Base-by-base conservation (phyloP, 495 filamentous ascomycete genomes). In the Talaromyces proteolyticus region DNA sequence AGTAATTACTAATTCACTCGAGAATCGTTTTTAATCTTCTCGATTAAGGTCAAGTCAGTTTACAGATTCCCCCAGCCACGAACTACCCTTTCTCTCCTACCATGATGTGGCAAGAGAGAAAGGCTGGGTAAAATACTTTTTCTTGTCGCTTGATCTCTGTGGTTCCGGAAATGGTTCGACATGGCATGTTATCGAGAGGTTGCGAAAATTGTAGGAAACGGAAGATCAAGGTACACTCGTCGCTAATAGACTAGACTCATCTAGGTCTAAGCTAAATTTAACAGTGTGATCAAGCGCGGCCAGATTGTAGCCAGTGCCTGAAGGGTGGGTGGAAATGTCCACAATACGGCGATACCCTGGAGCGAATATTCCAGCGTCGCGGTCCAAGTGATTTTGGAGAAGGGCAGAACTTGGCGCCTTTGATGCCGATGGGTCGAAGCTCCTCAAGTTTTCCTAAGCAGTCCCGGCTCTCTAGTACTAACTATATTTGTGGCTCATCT, bases 351-450 rank as follows among this genome's bases (percentile, higher is more conserved):
- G 44, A 47, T 37, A 16, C 19, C 1, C 18, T 47, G 24, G 44
- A 47, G n/a, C 44, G 44, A 25, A 47, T 47, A 26, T 47, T 47
- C 19, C 44, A 47, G 21, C 7, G 17, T 47, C 18, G 34, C 29
- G 14, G 14, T 4, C 8, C 14, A 34, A 1, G 8, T 34, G 38
- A 16, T 16, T 41, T 41, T 41, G 38, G 18, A 17, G 16, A 41
- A n/a, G 18, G 6, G 7, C 6, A 20, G 29, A 34, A 34, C 29
- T 14, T 10, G 29, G 14, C 14, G 29, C 14, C 4, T 8, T 14
- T 14, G 8, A 34, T 34, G 29, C 8, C 29, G 4, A 34, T 34
- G 8, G 29, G 29, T 34, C 14, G 29, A 14, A 8, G 2, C 14
- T 34, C 29, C 2, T 14, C 29, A 14, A 14, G 29, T n/a, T n/a